Evolutionary conservation across 495 filamentous ascomycete species (phyloP).

Genomic region (Copromyces sp.): DNA sequence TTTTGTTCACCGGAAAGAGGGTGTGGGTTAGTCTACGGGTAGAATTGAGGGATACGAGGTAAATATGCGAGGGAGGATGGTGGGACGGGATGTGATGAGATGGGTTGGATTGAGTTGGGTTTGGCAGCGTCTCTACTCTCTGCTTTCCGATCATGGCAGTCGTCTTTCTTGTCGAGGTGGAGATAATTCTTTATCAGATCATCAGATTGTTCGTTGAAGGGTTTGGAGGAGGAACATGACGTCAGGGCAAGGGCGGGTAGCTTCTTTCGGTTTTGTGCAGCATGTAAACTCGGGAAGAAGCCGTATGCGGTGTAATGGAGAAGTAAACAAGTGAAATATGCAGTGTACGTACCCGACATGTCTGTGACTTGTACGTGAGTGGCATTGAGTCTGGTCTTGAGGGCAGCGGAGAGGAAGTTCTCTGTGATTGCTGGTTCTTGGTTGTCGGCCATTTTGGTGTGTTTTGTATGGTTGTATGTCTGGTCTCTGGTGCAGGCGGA

Average conservation of each 20-base stretch:
- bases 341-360: constrained; percentile 60
- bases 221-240: constrained; percentile 9
- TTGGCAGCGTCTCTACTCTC: not conserved
- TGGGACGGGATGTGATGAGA: not conserved
- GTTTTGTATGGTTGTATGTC: constrained; percentile 7
- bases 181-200: not conserved
- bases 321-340: not conserved
- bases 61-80: too few species aligned
- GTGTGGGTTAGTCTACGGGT: too few species aligned
- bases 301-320: not conserved
- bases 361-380: constrained; percentile 86
- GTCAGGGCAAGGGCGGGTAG: constrained; percentile 8
- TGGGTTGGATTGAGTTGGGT: not conserved
- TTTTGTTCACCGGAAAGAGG: constrained; percentile 18
- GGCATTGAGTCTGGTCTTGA: constrained; percentile 65
- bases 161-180: too few species aligned
- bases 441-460: constrained; percentile 31
- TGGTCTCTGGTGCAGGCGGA: not conserved
- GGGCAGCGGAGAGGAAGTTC: constrained; percentile 52
- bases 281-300: not conserved
- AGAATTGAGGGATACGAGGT: too few species aligned
- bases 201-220: not conserved
- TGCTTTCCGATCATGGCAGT: too few species aligned
- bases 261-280: not conserved
- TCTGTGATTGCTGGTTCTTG: constrained; percentile 51